These are phyloP conservation scores for Boeremia exigua DNA, from an alignment of 2,329 filamentous ascomycete species.

Conservation along the genomic window DNA sequence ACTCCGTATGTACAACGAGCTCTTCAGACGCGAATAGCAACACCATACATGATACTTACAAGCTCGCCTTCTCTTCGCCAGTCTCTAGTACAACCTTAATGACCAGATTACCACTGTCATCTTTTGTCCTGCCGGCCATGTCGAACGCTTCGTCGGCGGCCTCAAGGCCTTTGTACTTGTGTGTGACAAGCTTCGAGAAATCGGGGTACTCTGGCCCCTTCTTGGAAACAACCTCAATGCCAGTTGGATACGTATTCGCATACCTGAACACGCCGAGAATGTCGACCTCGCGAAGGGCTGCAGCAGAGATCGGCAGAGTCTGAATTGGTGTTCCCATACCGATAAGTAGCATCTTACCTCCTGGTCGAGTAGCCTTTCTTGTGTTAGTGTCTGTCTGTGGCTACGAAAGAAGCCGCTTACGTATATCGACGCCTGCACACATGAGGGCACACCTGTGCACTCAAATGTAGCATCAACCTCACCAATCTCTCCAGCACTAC, in stretches of 20 bases:
- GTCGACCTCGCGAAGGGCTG: conserved; percentile 76
- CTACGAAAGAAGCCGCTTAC: conserved; percentile 44
- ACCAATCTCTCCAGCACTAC: conserved; percentile 45
- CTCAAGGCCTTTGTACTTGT: conserved; percentile 70
- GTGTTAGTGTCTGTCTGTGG: conserved; percentile 7
- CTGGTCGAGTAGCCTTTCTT: conserved; percentile 63
- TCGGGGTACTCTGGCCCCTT: conserved; percentile 61
- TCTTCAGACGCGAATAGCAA: background rate
- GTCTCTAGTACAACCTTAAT: conserved; percentile 70
- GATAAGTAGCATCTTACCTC: conserved; percentile 76
- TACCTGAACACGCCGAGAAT: conserved; percentile 81
- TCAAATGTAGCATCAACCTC: conserved; percentile 76
- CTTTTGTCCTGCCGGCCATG: conserved; percentile 71
- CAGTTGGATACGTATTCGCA: conserved; percentile 75
- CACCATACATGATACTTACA: conserved; percentile 16
- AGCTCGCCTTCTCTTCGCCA: conserved; percentile 33
- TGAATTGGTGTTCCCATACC: conserved; percentile 81
- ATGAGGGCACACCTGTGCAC: conserved; percentile 77
- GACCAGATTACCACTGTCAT: conserved; percentile 71
- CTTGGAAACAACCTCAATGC: conserved; percentile 65
- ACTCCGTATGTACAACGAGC: background rate
- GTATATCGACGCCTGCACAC: conserved; percentile 77
- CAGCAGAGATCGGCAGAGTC: conserved; percentile 74
- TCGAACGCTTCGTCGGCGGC: conserved; percentile 70
- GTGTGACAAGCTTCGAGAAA: conserved; percentile 75